phyloP scores from a whole-genome alignment of 78 protist species.

The Monocercomonoides exilis region DNA sequence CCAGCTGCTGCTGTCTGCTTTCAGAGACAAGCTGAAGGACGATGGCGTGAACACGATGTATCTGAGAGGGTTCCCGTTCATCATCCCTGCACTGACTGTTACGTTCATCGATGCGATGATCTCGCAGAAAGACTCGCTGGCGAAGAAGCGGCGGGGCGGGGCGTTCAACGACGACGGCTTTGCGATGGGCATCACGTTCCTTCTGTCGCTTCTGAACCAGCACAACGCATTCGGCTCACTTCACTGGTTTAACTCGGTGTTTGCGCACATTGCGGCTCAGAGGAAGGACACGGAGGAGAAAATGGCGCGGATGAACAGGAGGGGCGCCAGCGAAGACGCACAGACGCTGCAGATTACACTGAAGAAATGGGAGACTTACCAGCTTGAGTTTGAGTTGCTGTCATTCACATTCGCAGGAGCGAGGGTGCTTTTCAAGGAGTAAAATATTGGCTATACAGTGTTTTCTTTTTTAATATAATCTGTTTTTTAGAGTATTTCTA shows the following conservation, averaged over 20 bases:
- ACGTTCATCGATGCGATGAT: conserved; percentile 65
- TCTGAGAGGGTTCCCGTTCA: conserved; percentile 54
- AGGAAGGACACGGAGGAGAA: conserved; percentile 37
- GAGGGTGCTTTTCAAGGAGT: conserved; percentile 56
- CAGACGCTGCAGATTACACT: conserved; percentile 38
- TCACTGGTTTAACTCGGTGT: conserved; percentile 81
- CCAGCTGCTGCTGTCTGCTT: conserved; percentile 56
- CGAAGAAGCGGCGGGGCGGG: conserved; percentile 25
- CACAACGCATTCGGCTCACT: conserved; percentile 61
- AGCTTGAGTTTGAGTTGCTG: conserved; percentile 41
- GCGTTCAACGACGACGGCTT: conserved; percentile 90
- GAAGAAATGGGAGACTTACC: neutral
- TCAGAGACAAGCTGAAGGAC: conserved; percentile 36
- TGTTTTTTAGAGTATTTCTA: no score
- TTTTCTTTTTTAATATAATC: no score
- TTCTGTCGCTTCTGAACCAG: conserved; percentile 69
- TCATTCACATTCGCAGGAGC: conserved; percentile 57
- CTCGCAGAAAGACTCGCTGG: neutral
- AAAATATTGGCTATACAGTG: no score
- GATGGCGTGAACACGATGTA: conserved; percentile 45
- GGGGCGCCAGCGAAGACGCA: conserved; percentile 43
- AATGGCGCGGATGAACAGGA: conserved; percentile 25
- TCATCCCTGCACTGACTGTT: conserved; percentile 80
- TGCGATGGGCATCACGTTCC: conserved; percentile 80
- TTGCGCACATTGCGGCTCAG: neutral